Percentiles rank a stretch among this genome's conserved stretches.
phyloP scores from a whole-genome alignment of 495 filamentous ascomycete species.

The Eremomyces bilateralis region DNA sequence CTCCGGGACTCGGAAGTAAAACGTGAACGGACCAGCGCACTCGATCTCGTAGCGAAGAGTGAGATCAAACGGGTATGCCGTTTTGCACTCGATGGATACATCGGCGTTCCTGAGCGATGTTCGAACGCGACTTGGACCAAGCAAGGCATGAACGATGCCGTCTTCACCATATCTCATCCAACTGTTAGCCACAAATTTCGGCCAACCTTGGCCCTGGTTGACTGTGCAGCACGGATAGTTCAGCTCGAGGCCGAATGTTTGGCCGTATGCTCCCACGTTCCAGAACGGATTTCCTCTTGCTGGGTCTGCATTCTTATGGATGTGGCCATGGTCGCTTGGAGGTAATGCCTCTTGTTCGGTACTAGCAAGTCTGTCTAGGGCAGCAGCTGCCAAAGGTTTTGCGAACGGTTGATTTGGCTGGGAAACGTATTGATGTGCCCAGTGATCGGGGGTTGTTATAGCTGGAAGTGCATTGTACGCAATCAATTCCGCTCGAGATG shows the following conservation, averaged over 20 bases:
- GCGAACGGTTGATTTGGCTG: constrained; percentile 34
- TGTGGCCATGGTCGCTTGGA: no score
- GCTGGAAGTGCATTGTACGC: constrained; percentile 40
- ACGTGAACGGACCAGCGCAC: constrained; percentile 19
- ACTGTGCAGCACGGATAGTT: constrained; percentile 36
- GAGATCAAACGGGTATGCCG: constrained; percentile 31
- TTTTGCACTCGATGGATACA: constrained; percentile 21
- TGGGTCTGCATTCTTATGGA: no score
- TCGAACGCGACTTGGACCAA: constrained; percentile 18
- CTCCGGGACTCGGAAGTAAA: constrained; percentile 27
- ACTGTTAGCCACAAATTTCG: constrained; percentile 28
- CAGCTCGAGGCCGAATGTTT: constrained; percentile 24
- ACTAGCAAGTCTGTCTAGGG: no score
- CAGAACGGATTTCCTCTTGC: constrained; percentile 28
- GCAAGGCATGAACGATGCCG: constrained; percentile 23
- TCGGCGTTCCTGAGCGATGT: constrained; percentile 12
- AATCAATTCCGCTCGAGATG: constrained; percentile 31
- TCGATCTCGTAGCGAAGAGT: constrained; percentile 26
- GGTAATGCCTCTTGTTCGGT: no score
- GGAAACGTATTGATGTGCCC: constrained; percentile 37
- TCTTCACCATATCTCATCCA: constrained; percentile 10
- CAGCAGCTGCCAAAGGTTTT: constrained; percentile 18
- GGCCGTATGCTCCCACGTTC: constrained; percentile 24
- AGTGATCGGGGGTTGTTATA: constrained; percentile 33
- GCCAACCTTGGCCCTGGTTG: constrained; percentile 37